Percentiles rank a stretch among this genome's conserved stretches.
These are phyloP conservation scores for Lentinula detonsa DNA, from an alignment of 768 basidiomycete genomes.

Conservation along the genomic window DNA sequence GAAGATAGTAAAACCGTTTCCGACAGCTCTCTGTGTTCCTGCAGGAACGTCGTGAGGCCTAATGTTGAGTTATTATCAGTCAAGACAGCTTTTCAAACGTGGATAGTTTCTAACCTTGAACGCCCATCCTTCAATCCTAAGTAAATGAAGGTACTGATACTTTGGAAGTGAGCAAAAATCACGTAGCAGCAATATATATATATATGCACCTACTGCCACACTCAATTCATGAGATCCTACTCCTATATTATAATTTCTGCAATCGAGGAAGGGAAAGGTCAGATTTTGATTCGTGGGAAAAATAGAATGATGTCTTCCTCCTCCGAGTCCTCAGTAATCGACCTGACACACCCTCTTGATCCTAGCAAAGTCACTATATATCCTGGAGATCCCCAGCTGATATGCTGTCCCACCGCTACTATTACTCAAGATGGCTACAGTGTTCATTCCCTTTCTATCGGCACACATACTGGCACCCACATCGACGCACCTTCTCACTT, in stretches of 20 bases:
- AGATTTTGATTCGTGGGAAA: not conserved
- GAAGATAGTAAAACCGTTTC: slow-evolving; percentile 20
- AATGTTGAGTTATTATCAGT: not conserved
- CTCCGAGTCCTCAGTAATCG: slow-evolving; percentile 28
- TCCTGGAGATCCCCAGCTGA: slow-evolving; percentile 49
- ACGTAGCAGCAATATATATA: not conserved
- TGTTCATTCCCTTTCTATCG: slow-evolving; percentile 47
- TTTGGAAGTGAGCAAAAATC: not conserved
- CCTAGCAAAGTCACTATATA: slow-evolving; percentile 39
- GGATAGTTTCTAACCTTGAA: not conserved
- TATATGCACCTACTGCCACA: not conserved
- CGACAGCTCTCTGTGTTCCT: slow-evolving; percentile 43
- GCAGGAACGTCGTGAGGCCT: slow-evolving; percentile 46
- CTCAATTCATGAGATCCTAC: not conserved
- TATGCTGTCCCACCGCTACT: slow-evolving; percentile 28
- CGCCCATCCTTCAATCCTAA: not conserved
- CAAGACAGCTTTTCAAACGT: not conserved
- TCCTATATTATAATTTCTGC: too few relatives aligned
- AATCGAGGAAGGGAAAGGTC: too few relatives aligned
- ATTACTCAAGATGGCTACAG: slow-evolving; percentile 41
- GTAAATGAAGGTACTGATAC: too few relatives aligned
- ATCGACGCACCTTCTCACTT: slow-evolving; percentile 78
- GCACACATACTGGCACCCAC: slow-evolving; percentile 76
- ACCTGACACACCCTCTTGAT: slow-evolving; percentile 49
- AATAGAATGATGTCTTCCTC: not conserved